Evolutionary conservation across 345 rosid genomes (phyloP).

Genomic region (Citrus maxima): DNA sequence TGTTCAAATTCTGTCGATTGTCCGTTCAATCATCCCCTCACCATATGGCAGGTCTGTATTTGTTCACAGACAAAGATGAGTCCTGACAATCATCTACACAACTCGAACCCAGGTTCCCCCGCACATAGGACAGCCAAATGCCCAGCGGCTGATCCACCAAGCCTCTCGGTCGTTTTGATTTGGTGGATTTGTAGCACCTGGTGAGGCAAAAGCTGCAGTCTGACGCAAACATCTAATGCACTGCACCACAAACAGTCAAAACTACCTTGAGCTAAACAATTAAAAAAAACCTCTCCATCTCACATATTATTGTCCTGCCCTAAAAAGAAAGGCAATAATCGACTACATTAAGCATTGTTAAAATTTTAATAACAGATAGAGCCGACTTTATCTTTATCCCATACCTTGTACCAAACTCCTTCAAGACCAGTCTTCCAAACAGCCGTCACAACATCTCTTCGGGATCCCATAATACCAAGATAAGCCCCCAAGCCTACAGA

Average conservation of each 20-base stretch:
- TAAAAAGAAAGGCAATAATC: neutral
- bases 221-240: constrained; percentile 96
- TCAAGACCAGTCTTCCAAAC: constrained; percentile 96
- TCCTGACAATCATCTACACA: constrained; percentile 35
- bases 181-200: constrained; percentile 44
- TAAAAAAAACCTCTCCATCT: neutral
- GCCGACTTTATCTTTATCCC: neutral
- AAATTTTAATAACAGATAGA: neutral
- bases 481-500: constrained; percentile 91
- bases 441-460: constrained; percentile 93
- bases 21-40: neutral
- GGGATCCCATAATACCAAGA: constrained; percentile 99
- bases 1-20: too few species aligned
- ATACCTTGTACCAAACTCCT: constrained; percentile 96
- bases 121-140: constrained; percentile 93
- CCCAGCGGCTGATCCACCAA: constrained; percentile 99
- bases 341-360: neutral
- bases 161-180: constrained; percentile 65
- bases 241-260: constrained; percentile 35
- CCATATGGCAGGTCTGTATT: neutral
- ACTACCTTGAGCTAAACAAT: neutral
- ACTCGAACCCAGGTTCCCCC: constrained; percentile 99
- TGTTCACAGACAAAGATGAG: neutral
- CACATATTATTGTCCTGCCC: neutral
- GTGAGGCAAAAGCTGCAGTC: constrained; percentile 85